phyloP scores from a whole-genome alignment of 805 yeast genomes.

The Starmerella riodocensis region DNA sequence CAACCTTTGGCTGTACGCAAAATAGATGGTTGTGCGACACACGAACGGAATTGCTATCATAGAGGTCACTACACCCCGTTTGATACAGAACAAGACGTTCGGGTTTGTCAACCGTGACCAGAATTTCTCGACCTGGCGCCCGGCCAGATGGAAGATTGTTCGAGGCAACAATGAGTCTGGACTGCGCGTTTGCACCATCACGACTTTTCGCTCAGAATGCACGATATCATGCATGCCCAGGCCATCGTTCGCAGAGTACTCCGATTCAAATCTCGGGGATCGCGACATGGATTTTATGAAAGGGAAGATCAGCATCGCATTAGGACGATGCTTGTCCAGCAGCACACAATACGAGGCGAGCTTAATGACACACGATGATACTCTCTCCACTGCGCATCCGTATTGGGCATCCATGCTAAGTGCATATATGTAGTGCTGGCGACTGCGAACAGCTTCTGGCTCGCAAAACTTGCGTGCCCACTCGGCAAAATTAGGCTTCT shows the following conservation, averaged over 20 bases:
- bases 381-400: slow-evolving; percentile 2
- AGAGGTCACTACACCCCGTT: slow-evolving; percentile 17
- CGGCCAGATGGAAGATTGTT: slow-evolving; percentile 18
- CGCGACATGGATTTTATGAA: slow-evolving; percentile 6
- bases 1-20: slow-evolving; percentile 20
- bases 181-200: slow-evolving; percentile 17
- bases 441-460: neutral
- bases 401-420: slow-evolving; percentile 8
- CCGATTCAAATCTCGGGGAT: slow-evolving; percentile 9
- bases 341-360: slow-evolving; percentile 7
- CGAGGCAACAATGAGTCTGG: slow-evolving; percentile 25
- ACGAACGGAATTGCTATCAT: slow-evolving; percentile 18
- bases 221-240: neutral
- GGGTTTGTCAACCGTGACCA: slow-evolving; percentile 3
- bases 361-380: neutral
- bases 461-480: slow-evolving; percentile 2
- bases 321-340: slow-evolving; percentile 3
- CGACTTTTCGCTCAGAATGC: slow-evolving; percentile 1
- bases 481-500: neutral
- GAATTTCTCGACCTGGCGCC: slow-evolving; percentile 4
- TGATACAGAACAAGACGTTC: slow-evolving; percentile 16
- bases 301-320: slow-evolving; percentile 4
- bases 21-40: slow-evolving; percentile 19
- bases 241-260: slow-evolving; percentile 4
- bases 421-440: slow-evolving; percentile 2